Base-by-base conservation (phyloP, 345 rosid genomes). In the Angophora floribunda region DNA sequence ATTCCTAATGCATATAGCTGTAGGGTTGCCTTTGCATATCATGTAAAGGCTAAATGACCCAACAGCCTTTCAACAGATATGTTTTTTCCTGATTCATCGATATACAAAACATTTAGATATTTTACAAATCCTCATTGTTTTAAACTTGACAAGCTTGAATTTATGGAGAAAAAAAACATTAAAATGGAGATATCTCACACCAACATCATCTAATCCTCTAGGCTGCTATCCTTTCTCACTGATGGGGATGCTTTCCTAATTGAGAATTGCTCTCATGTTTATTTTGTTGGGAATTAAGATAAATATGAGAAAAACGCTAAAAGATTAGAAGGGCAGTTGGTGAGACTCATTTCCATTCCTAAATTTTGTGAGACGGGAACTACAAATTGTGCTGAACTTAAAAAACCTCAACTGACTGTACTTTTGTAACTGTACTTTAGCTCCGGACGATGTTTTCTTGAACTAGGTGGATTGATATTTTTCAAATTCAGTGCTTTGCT, bases 191-290 rank as follows among this genome's bases (percentile, higher is more conserved):
- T 98, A 97, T 95, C 93, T 98, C 87, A 97, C 99, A 78, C 99
- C 99, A 85, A 97, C 98, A 79, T 92, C 99, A 89, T 98, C 99
- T 80, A 97, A 98, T 89, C 96, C 99, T 44, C 98, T 97, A 98
- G 98, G 98, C 51, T 98, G 99, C 89, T 98, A 98, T 92, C 99
- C 99, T 90, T 98, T n/a, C n/a, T 93, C 95, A 95, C 95, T 8
- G 98, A 97, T 91, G 93, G 94, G 90, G 99, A 97, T 92, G 99
- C 99, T 89, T 98, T 98, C 94, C 90, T 98, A 86, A 94, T 96
- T 30, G 98, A 97, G 91, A 94, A 92, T 87, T 98, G 99, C 55
- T 99, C 99, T 86, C 98, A 96, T 95, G 97, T 98, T 87, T 98
- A 96, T 93, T 97, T 95, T 80, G 94, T 89, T 13, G 99, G 99